Evolutionary conservation across 768 basidiomycete species (phyloP), one percentile per base, ranked within the genome.

Genomic region (Strobilomyces confusus): DNA sequence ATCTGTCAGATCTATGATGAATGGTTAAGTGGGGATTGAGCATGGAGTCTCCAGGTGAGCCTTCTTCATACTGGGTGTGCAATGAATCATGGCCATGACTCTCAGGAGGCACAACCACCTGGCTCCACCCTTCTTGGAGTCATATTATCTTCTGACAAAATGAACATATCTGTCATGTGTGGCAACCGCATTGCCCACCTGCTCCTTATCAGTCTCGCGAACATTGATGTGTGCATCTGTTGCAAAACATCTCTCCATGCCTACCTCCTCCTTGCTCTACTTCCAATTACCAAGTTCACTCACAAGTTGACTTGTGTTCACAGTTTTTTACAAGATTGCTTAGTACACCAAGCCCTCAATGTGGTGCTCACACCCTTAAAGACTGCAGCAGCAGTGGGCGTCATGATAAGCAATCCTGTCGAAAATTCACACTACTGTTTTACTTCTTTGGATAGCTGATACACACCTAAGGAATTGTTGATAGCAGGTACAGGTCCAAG

Each of bases 161-260:
- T 9, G 15, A 43, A 43, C 12, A 43, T 43, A 12, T 43, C 42
- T 8, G 15, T 43, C 15, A 25, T 43, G 42, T 26, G 23, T 11
- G 15, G 42, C 19, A 43, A 43, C 15, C 25, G 6, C 14, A 17
- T 43, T 7, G 42, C 25, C 5, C 42, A 43, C 15, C 60, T 52
- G 0, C 34, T 63, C 1, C 44, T 63, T 0, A 44, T 63, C 2
- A 49, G 52, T 13, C 55, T 63, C 1, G 48, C 60, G 2, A 62
- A 62, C 22, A 59, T 61, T 1, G 3, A 56, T 14, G 4, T 41
- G n/a, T 9, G 30, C 0, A 56, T 62, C 29, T 33, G 37, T 0
- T 51, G 50, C 47, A 66, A 67, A 42, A 51, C 48, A 0, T 57
- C 51, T 0, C 40, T 56, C 8, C 54, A 65, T 20, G 26, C 49